Evolutionary conservation across 495 filamentous ascomycete species (phyloP).

Genomic region (Podospora sp.): DNA sequence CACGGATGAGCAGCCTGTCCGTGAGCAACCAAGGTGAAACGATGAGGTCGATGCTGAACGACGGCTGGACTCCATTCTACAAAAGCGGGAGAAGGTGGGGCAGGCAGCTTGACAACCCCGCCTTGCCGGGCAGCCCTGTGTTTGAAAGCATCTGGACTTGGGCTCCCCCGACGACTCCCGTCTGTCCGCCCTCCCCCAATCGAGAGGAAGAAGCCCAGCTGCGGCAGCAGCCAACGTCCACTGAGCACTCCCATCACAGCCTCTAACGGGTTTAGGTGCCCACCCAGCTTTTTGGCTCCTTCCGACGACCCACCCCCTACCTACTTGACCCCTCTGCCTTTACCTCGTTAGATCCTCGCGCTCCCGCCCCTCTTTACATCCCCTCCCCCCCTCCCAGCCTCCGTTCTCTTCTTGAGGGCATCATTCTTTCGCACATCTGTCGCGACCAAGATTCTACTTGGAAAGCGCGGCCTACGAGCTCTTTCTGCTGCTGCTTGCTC

Average conservation of each 20-base stretch:
- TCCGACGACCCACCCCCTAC: slow-evolving; percentile 11
- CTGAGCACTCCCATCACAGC: slow-evolving; percentile 18
- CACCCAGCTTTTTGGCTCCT: slow-evolving; percentile 7
- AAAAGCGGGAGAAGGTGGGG: slow-evolving; percentile 7
- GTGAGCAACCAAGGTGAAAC: slow-evolving; percentile 12
- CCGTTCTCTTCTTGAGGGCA: slow-evolving; percentile 4
- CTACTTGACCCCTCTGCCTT: slow-evolving; percentile 8
- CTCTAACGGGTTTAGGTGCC: neutral
- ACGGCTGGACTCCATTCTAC: neutral
- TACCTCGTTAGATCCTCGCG: slow-evolving; percentile 4
- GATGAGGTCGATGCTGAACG: slow-evolving; percentile 1
- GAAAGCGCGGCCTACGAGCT: neutral
- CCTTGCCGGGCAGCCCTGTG: neutral
- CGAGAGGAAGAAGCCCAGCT: slow-evolving; percentile 1
- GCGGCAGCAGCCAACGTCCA: slow-evolving; percentile 10
- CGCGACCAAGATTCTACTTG: neutral
- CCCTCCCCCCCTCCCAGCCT: slow-evolving; percentile 11
- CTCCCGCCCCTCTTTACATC: slow-evolving; percentile 9
- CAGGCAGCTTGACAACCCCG: slow-evolving; percentile 8
- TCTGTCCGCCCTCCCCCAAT: neutral
- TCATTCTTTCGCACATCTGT: slow-evolving; percentile 6
- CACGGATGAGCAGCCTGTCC: slow-evolving; percentile 3
- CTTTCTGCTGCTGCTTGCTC: neutral
- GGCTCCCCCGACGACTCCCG: neutral
- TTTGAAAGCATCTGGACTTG: slow-evolving; percentile 4